phyloP scores from a whole-genome alignment of 805 yeast species.

The Kodamaea kaohsiungensis region DNA sequence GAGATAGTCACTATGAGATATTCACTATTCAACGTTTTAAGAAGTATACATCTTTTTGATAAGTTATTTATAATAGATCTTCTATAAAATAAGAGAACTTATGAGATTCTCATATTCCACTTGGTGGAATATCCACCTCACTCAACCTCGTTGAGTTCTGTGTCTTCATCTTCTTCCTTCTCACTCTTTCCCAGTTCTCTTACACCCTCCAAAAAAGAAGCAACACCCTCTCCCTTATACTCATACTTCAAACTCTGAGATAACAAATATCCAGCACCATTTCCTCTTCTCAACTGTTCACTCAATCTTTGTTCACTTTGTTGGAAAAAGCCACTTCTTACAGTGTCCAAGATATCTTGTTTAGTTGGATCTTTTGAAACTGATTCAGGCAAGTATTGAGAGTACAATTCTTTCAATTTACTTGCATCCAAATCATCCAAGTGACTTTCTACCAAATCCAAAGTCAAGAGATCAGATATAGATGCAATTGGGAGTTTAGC shows the following conservation, averaged over 20 bases:
- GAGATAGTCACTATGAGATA: too few species aligned
- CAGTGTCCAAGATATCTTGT: conserved; percentile 40
- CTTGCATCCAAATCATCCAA: conserved; percentile 32
- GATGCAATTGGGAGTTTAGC: conserved; percentile 28
- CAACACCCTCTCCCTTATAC: conserved; percentile 58
- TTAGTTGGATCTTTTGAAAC: conserved; percentile 34
- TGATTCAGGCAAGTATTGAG: conserved; percentile 43
- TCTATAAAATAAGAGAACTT: too few species aligned
- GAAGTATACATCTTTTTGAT: too few species aligned
- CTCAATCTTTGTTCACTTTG: conserved; percentile 44
- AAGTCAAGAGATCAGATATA: conserved; percentile 36
- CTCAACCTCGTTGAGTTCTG: not conserved
- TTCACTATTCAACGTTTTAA: too few species aligned
- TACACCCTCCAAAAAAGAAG: conserved; percentile 47
- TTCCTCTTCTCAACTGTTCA: conserved; percentile 36
- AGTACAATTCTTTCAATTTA: conserved; percentile 35
- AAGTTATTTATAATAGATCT: too few species aligned
- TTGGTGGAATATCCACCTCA: too few species aligned
- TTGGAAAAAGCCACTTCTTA: conserved; percentile 51
- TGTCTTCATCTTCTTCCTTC: not conserved
- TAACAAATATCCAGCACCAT: conserved; percentile 51
- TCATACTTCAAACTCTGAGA: conserved; percentile 49
- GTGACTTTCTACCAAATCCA: conserved; percentile 31
- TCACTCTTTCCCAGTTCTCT: conserved; percentile 25
- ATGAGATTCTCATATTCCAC: too few species aligned